These are phyloP conservation scores for Euphorbia schlechtendalii DNA, from an alignment of 441 rosid species.

Conservation along the genomic window DNA sequence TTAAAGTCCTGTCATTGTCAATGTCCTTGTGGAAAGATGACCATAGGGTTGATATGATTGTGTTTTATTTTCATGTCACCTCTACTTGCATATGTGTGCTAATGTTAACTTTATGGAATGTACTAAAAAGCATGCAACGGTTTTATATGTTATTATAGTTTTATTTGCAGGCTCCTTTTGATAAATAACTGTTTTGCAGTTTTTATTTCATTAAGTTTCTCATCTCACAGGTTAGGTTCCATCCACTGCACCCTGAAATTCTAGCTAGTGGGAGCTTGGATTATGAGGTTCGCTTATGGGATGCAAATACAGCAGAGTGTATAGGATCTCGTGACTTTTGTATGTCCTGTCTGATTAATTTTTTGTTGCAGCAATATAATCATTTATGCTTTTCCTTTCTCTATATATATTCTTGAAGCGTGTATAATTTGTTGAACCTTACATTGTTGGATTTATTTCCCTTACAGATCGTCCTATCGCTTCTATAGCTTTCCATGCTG, in stretches of 20 bases:
- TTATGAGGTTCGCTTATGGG: slow-evolving; percentile 83
- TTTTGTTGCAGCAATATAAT: not conserved
- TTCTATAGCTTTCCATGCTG: slow-evolving; percentile 92
- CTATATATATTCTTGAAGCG: no score
- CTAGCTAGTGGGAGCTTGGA: slow-evolving; percentile 99
- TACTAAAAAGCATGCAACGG: not conserved
- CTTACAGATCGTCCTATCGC: slow-evolving; percentile 83
- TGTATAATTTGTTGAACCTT: slow-evolving; percentile 2
- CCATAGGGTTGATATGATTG: not conserved
- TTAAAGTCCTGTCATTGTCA: not conserved
- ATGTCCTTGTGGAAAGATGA: not conserved
- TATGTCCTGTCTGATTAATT: slow-evolving; percentile 26
- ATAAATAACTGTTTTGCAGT: not conserved
- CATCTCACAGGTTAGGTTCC: slow-evolving; percentile 74
- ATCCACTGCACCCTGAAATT: slow-evolving; percentile 65
- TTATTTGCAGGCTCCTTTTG: not conserved
- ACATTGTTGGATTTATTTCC: slow-evolving; percentile 15
- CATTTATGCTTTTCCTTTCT: not conserved
- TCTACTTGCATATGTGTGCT: not conserved
- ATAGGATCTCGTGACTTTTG: slow-evolving; percentile 76
- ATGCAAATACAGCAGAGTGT: slow-evolving; percentile 70
- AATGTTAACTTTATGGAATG: not conserved
- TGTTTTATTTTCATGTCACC: not conserved
- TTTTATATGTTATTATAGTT: not conserved
- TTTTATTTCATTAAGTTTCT: slow-evolving; percentile 15